phyloP scores from a whole-genome alignment of 768 basidiomycete genomes.

The Xerocomellus intermedius region DNA sequence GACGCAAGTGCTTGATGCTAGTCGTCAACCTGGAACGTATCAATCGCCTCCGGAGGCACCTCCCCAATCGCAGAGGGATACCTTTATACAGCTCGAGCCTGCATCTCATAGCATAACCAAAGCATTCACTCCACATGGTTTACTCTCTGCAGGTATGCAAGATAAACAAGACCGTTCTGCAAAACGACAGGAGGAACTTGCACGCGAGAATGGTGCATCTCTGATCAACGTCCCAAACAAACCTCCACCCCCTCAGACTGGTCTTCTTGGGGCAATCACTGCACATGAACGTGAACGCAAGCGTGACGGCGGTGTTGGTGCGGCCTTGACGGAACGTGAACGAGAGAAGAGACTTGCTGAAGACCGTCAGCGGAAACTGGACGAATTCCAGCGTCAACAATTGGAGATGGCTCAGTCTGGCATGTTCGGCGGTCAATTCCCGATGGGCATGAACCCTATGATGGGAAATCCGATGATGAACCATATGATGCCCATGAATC shows the following conservation, averaged over 20 bases:
- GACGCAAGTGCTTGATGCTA: conserved; percentile 84
- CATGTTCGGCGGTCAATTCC: conserved; percentile 56
- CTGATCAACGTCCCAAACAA: conserved; percentile 95
- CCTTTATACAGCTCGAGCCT: conserved; percentile 75
- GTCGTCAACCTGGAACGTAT: conserved; percentile 46
- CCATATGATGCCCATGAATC: conserved; percentile 49
- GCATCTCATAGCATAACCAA: conserved; percentile 78
- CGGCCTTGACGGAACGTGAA: conserved; percentile 92
- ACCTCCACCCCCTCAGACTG: conserved; percentile 92
- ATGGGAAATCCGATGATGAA: conserved; percentile 64
- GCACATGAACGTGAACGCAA: conserved; percentile 93
- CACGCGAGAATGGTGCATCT: conserved; percentile 87
- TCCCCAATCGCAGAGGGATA: conserved; percentile 40
- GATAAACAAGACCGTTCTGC: conserved; percentile 96
- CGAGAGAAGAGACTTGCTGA: conserved; percentile 90
- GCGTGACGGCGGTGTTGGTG: conserved; percentile 93
- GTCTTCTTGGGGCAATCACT: conserved; percentile 93
- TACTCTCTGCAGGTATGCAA: conserved; percentile 92
- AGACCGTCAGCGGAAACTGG: conserved; percentile 88
- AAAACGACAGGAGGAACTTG: conserved; percentile 90
- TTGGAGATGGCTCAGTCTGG: conserved; percentile 87
- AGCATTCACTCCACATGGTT: conserved; percentile 91
- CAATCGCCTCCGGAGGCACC: conserved; percentile 34
- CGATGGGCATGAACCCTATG: conserved; percentile 61
- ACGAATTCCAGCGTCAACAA: conserved; percentile 86